Evolutionary conservation across 768 basidiomycete genomes (phyloP).

Genomic region (Tylopilus cervinicoccineus): DNA sequence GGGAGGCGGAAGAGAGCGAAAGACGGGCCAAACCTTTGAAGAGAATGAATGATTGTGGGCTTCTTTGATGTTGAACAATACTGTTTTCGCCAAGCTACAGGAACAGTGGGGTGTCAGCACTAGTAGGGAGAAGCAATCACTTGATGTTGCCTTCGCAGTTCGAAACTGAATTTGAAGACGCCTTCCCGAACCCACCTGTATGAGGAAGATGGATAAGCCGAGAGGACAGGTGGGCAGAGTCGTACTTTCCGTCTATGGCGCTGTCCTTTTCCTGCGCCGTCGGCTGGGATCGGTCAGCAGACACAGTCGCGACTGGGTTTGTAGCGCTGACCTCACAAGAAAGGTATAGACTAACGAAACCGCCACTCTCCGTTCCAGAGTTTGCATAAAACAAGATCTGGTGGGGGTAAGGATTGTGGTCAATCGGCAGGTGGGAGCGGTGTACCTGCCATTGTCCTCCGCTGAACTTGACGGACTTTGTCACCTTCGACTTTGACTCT

Average conservation of each 20-base stretch:
- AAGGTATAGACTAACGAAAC: conserved; percentile 71
- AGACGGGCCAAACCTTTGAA: conserved; percentile 44
- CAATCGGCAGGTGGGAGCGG: not conserved
- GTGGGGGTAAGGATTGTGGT: not conserved
- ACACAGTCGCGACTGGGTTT: not conserved
- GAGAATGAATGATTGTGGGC: conserved; percentile 82
- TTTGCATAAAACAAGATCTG: conserved; percentile 85
- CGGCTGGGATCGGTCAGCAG: conserved; percentile 44
- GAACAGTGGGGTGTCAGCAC: not conserved
- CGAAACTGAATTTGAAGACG: conserved; percentile 82
- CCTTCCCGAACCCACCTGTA: conserved; percentile 81
- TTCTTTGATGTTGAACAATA: conserved; percentile 65
- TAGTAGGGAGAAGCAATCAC: not conserved
- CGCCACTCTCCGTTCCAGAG: conserved; percentile 60
- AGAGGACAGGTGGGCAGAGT: not conserved
- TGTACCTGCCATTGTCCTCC: conserved; percentile 71
- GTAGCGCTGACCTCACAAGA: conserved; percentile 68
- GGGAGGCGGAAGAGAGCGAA: not conserved
- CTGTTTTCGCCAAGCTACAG: conserved; percentile 42
- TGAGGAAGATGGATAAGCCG: not conserved
- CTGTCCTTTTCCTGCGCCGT: conserved; percentile 71
- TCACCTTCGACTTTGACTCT: conserved; percentile 74
- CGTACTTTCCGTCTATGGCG: conserved; percentile 57
- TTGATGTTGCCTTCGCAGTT: conserved; percentile 57
- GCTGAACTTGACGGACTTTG: conserved; percentile 73